Evolutionary conservation across 225 moss, liverwort and hornwort genomes (phyloP), one percentile per base, ranked within the genome.

Genomic region (Polytrichum commune): DNA sequence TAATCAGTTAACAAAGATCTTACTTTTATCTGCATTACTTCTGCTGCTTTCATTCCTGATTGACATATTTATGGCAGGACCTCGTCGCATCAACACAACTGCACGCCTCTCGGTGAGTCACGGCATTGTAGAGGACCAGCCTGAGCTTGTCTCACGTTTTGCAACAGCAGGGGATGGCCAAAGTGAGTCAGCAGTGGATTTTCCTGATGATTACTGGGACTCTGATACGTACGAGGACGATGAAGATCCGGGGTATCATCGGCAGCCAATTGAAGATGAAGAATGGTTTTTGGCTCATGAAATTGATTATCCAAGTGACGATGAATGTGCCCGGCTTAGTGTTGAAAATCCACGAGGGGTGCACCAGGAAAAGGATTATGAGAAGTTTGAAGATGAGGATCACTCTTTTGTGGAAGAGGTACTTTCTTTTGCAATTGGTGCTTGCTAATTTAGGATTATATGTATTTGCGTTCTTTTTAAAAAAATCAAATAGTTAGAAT

Each of bases 81-180:
- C 84, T 82, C 87, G 84, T 67, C 87, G 84, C 65, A 67, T 82
- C 70, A 84, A 79, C 77, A 70, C 84, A 70, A 77, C 77, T 73
- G 87, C 84, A 65, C 87, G 87, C 54, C 81, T 77, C 75, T 88
- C 87, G 77, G 87, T 88, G 70, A 88, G 87, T 79, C 84, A 84
- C 77, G 87, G 94, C 78, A 87, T 91, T 76, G 85, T 91, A 57
- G 98, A 93, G 86, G 95, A 98, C 73, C 82, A 84, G 70, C 91
- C 92, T 78, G 98, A 98, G 82, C 88, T 92, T 78, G 87, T 92
- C 46, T 91, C 95, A 78, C 87, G 88, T 53, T 91, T 92, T 83
- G 91, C 95, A 78, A 91, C 90, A 84, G 89, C 80, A 72, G 98
- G 77, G 35, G 92, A 77, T 73, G 66, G 79, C 60, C 90, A 88